Conservation (phyloP, 2,329 filamentous ascomycete species). For the Hirsutella thompsonii region DNA sequence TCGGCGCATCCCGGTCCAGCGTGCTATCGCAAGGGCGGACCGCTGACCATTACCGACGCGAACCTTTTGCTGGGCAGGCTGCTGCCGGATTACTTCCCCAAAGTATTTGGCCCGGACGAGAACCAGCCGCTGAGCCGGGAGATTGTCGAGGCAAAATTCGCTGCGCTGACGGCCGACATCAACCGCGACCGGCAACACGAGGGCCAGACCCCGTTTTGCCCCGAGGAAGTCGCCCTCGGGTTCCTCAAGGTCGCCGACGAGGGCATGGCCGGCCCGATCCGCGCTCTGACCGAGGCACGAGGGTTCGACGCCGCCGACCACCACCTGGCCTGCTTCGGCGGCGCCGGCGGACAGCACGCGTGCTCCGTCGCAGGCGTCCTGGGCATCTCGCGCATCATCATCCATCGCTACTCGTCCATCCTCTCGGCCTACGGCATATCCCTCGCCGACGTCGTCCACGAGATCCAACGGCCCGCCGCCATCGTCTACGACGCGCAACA, state of each 20-base stretch:
- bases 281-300: slow-evolving; percentile 20
- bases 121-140: slow-evolving; percentile 24
- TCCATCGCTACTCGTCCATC: slow-evolving; percentile 31
- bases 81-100: slow-evolving; percentile 53
- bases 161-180: slow-evolving; percentile 26
- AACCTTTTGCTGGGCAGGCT: slow-evolving; percentile 54
- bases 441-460: slow-evolving; percentile 29
- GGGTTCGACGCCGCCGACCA: slow-evolving; percentile 21
- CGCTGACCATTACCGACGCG: slow-evolving; percentile 59
- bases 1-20: slow-evolving; percentile 59
- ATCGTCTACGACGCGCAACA: slow-evolving; percentile 12
- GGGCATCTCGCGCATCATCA: slow-evolving; percentile 26
- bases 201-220: slow-evolving; percentile 12
- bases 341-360: slow-evolving; percentile 29
- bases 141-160: slow-evolving; percentile 24
- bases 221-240: slow-evolving; percentile 22
- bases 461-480: slow-evolving; percentile 22
- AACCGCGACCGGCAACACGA: slow-evolving; percentile 20
- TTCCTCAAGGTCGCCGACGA: slow-evolving; percentile 22
- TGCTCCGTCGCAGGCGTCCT: slow-evolving; percentile 27
- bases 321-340: slow-evolving; percentile 22
- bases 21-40: slow-evolving; percentile 59
- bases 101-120: slow-evolving; percentile 30
- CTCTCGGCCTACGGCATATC: slow-evolving; percentile 33
- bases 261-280: slow-evolving; percentile 21